A percentile compares a stretch with the other conserved stretches of the same genome.
Conservation (phyloP, 1,139 yeast genomes). For the Pneumocystis carinii region DNA sequence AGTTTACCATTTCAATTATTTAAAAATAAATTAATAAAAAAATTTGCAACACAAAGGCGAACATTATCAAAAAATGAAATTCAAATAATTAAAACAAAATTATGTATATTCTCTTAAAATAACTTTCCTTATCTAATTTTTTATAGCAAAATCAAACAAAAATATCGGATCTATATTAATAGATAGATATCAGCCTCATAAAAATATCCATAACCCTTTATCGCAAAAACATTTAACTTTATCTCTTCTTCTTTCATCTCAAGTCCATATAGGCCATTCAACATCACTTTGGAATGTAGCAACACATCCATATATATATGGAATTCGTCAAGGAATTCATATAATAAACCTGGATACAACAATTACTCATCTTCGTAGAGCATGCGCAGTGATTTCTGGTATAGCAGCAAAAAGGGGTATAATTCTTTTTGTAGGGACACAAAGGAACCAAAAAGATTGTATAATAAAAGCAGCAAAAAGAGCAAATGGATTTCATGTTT, state of each 20-base stretch:
- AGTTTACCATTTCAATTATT: neutral
- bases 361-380: conserved; percentile 55
- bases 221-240: conserved; percentile 26
- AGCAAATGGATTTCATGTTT: conserved; percentile 64
- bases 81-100: neutral
- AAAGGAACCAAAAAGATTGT: conserved; percentile 59
- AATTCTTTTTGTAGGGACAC: conserved; percentile 70
- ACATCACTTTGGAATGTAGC: conserved; percentile 59
- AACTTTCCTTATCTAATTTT: neutral
- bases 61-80: neutral
- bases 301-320: conserved; percentile 53
- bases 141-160: neutral
- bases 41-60: neutral
- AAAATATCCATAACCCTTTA: neutral
- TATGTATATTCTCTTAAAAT: neutral
- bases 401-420: conserved; percentile 75
- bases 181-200: neutral
- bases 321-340: conserved; percentile 76
- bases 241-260: conserved; percentile 68
- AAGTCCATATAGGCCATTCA: conserved; percentile 88
- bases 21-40: neutral
- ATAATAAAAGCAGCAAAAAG: conserved; percentile 70
- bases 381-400: conserved; percentile 64
- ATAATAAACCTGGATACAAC: conserved; percentile 83
- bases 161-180: neutral